Conservation (phyloP, 805 yeast genomes). For the Novakomyces olei region DNA sequence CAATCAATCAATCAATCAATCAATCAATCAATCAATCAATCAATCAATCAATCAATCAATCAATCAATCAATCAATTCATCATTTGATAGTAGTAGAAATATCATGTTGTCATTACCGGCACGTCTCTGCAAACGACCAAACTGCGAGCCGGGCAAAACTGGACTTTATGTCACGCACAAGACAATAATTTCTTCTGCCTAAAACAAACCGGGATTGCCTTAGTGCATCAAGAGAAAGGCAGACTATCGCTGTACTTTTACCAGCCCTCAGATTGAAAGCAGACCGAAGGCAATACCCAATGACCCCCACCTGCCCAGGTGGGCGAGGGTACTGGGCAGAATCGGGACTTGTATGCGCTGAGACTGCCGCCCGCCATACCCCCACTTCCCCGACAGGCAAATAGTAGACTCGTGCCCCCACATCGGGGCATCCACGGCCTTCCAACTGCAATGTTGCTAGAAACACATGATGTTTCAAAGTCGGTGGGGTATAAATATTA, state of each 20-base stretch:
- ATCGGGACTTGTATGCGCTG: neutral
- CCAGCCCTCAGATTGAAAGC: slow-evolving; percentile 2
- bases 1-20: too few relatives aligned
- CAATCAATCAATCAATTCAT: too few relatives aligned
- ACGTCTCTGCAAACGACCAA: too few relatives aligned
- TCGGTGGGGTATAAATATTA: neutral
- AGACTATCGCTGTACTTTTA: slow-evolving; percentile 1
- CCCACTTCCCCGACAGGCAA: neutral
- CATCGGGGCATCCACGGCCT: slow-evolving; percentile 1
- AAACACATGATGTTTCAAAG: neutral
- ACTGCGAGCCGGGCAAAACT: slow-evolving; percentile 1
- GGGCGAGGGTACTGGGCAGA: neutral
- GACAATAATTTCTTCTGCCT: too few relatives aligned
- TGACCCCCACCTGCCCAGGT: neutral
- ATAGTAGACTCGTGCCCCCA: neutral
- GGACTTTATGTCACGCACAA: neutral
- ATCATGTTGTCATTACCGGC: too few relatives aligned
- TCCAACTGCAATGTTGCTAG: neutral
- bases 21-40: too few relatives aligned
- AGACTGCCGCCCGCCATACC: neutral
- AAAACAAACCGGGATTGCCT: neutral
- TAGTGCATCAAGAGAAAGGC: neutral
- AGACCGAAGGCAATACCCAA: neutral
- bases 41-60: too few relatives aligned
- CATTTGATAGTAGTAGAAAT: too few relatives aligned